Conservation (phyloP, 768 basidiomycete species). For the Mycena maculata region DNA sequence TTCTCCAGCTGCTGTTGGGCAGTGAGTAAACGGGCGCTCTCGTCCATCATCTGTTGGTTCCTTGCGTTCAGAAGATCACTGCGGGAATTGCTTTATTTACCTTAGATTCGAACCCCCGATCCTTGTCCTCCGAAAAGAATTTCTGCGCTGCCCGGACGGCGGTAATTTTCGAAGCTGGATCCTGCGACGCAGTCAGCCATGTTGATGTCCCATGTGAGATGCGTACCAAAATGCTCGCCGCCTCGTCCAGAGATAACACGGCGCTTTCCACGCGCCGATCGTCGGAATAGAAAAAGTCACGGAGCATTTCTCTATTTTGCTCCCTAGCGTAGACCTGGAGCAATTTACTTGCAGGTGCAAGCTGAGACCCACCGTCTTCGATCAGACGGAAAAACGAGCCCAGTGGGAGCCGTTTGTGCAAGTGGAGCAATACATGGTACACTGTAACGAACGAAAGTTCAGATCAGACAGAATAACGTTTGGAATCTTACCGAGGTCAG, state of each 20-base stretch:
- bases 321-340: conserved; percentile 92
- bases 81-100: conserved; percentile 48
- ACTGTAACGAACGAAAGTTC: conserved; percentile 59
- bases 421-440: conserved; percentile 91
- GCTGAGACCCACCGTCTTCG: conserved; percentile 85
- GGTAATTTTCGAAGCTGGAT: conserved; percentile 74
- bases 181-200: conserved; percentile 56
- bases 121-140: conserved; percentile 96
- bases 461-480: neutral
- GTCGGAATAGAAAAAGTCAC: conserved; percentile 98
- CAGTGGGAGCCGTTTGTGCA: conserved; percentile 84
- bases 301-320: conserved; percentile 90
- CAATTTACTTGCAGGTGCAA: conserved; percentile 80
- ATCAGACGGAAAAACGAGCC: conserved; percentile 95
- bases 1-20: conserved; percentile 90
- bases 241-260: conserved; percentile 87
- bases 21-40: conserved; percentile 77
- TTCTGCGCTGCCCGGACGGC: conserved; percentile 88
- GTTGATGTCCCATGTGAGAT: neutral
- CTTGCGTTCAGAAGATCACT: neutral
- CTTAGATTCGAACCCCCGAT: conserved; percentile 90
- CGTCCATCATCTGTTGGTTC: conserved; percentile 85
- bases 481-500: conserved; percentile 80
- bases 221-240: conserved; percentile 69
- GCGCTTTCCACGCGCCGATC: conserved; percentile 95